Conservation (phyloP, 768 basidiomycete genomes). For the Dioszegia hungarica region DNA sequence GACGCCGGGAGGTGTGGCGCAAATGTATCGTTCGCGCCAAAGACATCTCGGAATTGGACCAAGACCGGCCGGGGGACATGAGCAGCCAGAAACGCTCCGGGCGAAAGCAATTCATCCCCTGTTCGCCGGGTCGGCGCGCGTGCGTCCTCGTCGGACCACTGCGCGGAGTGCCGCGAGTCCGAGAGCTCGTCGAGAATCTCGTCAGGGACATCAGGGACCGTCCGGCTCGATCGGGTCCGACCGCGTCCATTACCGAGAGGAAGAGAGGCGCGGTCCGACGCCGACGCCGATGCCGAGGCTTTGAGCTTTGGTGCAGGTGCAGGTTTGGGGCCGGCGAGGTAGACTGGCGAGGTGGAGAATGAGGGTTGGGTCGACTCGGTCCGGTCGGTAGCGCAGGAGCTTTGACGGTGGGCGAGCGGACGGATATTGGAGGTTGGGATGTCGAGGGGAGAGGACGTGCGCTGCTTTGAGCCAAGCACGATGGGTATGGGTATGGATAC, state of each 20-base stretch:
- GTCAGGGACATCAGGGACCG: background rate
- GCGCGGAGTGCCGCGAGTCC: background rate
- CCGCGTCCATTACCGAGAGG: slow-evolving; percentile 9
- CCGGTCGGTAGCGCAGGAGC: background rate
- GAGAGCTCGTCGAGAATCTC: background rate
- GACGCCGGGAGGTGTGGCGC: background rate
- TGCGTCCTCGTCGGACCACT: slow-evolving; percentile 1
- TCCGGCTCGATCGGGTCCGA: slow-evolving; percentile 7
- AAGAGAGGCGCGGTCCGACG: background rate
- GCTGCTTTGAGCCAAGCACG: too few relatives aligned
- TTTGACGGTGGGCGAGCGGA: background rate
- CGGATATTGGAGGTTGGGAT: background rate
- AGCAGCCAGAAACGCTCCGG: slow-evolving; percentile 5
- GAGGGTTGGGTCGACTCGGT: slow-evolving; percentile 1
- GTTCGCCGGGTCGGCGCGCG: background rate
- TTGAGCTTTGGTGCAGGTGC: background rate
- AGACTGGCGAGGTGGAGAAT: background rate
- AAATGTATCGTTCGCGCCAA: background rate
- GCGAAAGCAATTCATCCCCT: slow-evolving; percentile 5
- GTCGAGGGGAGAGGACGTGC: background rate
- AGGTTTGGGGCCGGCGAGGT: background rate
- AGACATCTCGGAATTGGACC: slow-evolving; percentile 24
- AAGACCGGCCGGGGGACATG: slow-evolving; percentile 17
- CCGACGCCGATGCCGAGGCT: too few relatives aligned
- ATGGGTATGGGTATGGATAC: too few relatives aligned